Conservation (phyloP, 345 rosid genomes). For the Theobroma cacao region DNA sequence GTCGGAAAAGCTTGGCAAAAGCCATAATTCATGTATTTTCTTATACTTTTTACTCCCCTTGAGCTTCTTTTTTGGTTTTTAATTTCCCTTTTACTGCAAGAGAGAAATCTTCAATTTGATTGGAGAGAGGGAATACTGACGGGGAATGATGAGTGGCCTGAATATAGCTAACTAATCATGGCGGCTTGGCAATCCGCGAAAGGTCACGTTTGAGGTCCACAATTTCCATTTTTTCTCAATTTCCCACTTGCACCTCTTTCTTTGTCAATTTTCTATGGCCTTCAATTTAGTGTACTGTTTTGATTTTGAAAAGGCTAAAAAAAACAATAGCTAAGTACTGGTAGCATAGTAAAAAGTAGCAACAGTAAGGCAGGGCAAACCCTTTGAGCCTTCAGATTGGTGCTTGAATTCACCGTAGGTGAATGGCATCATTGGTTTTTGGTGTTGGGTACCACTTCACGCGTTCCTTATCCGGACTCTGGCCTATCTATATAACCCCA, state of each 20-base stretch:
- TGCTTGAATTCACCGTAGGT: not conserved
- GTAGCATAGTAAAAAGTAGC: too few relatives aligned
- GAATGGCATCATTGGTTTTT: not conserved
- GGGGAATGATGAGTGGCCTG: not conserved
- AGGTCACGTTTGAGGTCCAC: not conserved
- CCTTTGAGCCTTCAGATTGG: not conserved
- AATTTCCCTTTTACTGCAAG: not conserved
- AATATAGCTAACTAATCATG: not conserved
- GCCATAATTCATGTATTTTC: not conserved
- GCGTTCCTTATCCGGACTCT: not conserved
- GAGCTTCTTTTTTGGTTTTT: not conserved
- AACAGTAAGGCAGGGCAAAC: not conserved
- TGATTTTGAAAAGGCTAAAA: not conserved
- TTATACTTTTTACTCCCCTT: not conserved
- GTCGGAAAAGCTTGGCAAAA: not conserved
- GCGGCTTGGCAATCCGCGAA: conserved; percentile 7
- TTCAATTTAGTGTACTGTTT: not conserved
- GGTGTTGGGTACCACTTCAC: not conserved
- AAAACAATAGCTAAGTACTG: not conserved
- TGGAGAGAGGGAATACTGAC: not conserved
- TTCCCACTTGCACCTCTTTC: not conserved
- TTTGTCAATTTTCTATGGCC: not conserved
- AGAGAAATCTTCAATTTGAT: not conserved
- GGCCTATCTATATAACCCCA: not conserved
- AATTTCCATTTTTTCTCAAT: not conserved